Conservation (phyloP, 164 flowering plant genomes). For the Aristolochia fimbriata region DNA sequence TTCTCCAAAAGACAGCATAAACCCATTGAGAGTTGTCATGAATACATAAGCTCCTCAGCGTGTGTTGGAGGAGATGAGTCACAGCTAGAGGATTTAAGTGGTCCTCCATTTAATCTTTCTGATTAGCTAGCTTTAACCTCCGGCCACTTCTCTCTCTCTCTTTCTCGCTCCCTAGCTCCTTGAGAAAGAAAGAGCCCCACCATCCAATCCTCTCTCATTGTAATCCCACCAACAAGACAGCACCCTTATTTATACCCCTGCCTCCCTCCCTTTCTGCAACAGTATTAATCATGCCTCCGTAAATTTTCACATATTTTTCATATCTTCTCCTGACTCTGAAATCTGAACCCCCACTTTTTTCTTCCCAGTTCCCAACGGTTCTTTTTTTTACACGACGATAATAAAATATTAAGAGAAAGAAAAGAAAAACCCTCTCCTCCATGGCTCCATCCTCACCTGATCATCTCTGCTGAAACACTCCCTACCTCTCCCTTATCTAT, state of each 20-base stretch:
- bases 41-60: slow-evolving; percentile 79
- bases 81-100: slow-evolving; percentile 65
- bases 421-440: background rate
- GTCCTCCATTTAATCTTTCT: slow-evolving; percentile 51
- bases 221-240: slow-evolving; percentile 25
- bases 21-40: slow-evolving; percentile 90
- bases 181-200: slow-evolving; percentile 21
- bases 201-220: slow-evolving; percentile 27
- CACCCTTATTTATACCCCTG: slow-evolving; percentile 21
- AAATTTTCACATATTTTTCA: slow-evolving; percentile 25
- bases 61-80: slow-evolving; percentile 93
- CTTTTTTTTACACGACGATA: slow-evolving; percentile 7
- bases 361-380: slow-evolving; percentile 28
- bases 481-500: slow-evolving; percentile 5
- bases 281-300: slow-evolving; percentile 16
- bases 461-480: too few species aligned
- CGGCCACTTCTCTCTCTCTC: slow-evolving; percentile 8
- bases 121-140: background rate
- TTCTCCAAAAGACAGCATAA: slow-evolving; percentile 97
- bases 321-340: slow-evolving; percentile 20
- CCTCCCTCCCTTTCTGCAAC: slow-evolving; percentile 11
- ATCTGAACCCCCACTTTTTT: slow-evolving; percentile 22
- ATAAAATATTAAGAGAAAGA: background rate
- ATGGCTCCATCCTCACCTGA: too few species aligned
- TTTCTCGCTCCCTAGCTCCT: slow-evolving; percentile 4